A percentile compares a stretch with the other conserved stretches of the same genome.
Conservation (phyloP, 2,329 filamentous ascomycete genomes). For the Dryadomyces sulphureus region DNA sequence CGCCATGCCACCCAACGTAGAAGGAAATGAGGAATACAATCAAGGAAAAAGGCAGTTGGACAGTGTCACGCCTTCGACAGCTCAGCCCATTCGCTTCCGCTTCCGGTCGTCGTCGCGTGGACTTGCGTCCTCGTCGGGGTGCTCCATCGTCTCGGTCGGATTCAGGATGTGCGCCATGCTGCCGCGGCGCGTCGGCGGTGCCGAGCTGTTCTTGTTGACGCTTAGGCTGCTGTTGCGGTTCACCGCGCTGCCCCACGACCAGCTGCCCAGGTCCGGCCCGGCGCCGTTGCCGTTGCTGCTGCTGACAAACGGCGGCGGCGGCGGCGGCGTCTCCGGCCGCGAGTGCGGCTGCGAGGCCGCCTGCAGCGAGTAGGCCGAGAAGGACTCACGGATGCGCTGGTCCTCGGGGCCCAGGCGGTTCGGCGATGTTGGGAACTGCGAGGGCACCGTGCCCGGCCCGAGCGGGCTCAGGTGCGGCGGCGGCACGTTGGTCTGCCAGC, state of each 20-base stretch:
- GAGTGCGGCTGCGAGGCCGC: slow-evolving; percentile 31
- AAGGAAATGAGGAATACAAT: neutral
- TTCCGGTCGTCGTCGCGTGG: slow-evolving; percentile 43
- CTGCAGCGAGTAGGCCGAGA: slow-evolving; percentile 39
- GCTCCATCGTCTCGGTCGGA: slow-evolving; percentile 39
- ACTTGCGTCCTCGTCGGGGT: slow-evolving; percentile 41
- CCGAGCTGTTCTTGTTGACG: slow-evolving; percentile 40
- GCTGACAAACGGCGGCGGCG: slow-evolving; percentile 32
- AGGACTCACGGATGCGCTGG: slow-evolving; percentile 39
- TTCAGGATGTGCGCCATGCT: slow-evolving; percentile 52
- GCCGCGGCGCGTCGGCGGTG: slow-evolving; percentile 39
- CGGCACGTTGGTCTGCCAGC: slow-evolving; percentile 49
- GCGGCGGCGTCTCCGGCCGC: slow-evolving; percentile 38
- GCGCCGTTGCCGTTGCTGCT: slow-evolving; percentile 9
- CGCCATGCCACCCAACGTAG: neutral
- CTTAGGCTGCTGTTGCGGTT: slow-evolving; percentile 30
- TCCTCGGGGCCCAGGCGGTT: slow-evolving; percentile 34
- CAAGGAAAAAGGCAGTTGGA: too few species aligned
- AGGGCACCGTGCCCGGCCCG: slow-evolving; percentile 18
- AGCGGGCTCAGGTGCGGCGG: slow-evolving; percentile 20
- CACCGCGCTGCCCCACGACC: neutral
- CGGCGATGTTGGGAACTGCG: slow-evolving; percentile 40
- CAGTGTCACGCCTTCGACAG: too few species aligned
- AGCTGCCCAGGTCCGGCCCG: slow-evolving; percentile 1
- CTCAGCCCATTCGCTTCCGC: slow-evolving; percentile 42